Percentiles rank a stretch among this genome's conserved stretches.
Evolutionary conservation across 108 stramenopile species (phyloP).

Genomic region (Nitzschia sp.): DNA sequence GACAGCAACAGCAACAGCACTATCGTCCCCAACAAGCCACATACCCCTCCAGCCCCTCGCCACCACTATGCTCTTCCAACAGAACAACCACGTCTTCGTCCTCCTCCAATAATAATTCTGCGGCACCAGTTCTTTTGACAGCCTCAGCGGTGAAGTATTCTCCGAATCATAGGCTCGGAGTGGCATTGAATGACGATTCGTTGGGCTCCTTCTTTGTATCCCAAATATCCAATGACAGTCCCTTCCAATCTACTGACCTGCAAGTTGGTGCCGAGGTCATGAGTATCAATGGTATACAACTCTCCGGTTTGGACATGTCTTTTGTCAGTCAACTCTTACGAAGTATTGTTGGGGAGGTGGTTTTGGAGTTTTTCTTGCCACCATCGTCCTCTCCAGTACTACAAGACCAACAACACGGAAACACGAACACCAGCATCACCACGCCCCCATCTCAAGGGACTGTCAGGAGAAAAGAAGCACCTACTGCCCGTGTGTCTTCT

Average conservation of each 20-base stretch:
- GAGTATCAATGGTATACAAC: slow-evolving; percentile 8
- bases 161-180: not conserved
- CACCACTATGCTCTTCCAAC: not conserved
- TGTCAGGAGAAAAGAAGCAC: too few species aligned
- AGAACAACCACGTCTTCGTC: not conserved
- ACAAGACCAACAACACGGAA: too few species aligned
- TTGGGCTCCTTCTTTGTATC: slow-evolving; percentile 1
- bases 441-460: too few species aligned
- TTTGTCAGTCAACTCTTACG: not conserved
- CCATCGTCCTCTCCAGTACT: too few species aligned
- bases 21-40: not conserved
- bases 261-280: slow-evolving; percentile 12
- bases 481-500: too few species aligned
- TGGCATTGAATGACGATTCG: not conserved
- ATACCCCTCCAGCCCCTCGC: not conserved
- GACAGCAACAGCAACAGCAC: not conserved
- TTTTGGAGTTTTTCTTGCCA: not conserved
- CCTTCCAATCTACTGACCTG: not conserved
- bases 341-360: not conserved
- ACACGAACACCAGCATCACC: too few species aligned
- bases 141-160: not conserved
- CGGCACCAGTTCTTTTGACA: too few species aligned
- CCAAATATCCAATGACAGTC: slow-evolving; percentile 5
- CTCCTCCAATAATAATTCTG: too few species aligned
- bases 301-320: not conserved